Evolutionary conservation across 1,139 yeast species (phyloP), one percentile per base, ranked within the genome.

Genomic region (Taiozyma sp.): DNA sequence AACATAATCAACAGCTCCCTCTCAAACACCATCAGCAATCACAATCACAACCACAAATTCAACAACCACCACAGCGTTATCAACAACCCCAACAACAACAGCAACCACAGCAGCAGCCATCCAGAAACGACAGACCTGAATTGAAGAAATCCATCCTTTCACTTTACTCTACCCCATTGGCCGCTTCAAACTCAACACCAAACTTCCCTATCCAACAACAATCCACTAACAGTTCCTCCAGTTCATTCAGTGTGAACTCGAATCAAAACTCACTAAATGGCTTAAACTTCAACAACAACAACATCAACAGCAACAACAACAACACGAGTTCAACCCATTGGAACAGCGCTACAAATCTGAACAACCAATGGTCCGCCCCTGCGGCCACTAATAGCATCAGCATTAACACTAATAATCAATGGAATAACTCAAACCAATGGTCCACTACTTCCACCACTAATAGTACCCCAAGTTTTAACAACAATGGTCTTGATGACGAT

Each of bases 141-240:
- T 77, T 93, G 67, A 93, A 93, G 65, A 89, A 89, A 70, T 88
- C 97, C 1, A 93, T 93, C 56, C 72, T 93, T 54, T 90, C 97
- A 23, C 76, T 93, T 53, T 93, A 93, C 66, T 86, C 97, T 2
- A 79, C 88, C 3, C 90, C 93, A 60, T 65, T 56, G 76, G 79
- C 45, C 73, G 79, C 23, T 67, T 73, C 66, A 64, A 63, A 59
- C 42, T 60, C 66, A 10, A 54, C 66, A 1, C 63, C 67, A 28
- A 54, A 52, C 38, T 56, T 60, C 44, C 54, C 54, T 12, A 19
- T 51, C 14, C 48, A 54, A 9, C 49, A 47, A 43, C 51, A 40
- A 14, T 39, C 39, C 4, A 38, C 39, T 36, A 46, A 51, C 41
- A 48, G 59, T 22, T 46, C 52, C 10, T 29, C 55, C 49, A 44